Base-by-base conservation (phyloP, 129 eudicot genomes). In the Sambucus nigra region DNA sequence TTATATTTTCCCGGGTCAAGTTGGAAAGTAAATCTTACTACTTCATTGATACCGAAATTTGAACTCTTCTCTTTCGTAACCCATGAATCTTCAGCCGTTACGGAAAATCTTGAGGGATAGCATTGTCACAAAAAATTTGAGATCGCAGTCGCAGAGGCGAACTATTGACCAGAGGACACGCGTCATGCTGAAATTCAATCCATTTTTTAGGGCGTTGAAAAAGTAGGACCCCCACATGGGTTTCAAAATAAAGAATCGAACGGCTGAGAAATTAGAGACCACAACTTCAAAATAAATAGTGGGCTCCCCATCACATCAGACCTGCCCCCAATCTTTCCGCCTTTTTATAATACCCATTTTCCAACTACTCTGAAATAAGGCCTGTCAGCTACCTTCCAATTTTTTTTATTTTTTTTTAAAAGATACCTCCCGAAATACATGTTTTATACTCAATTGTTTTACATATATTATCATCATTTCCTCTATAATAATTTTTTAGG, bases 101-200 rank as follows among this genome's bases (percentile, higher is more conserved):
- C 35, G 48, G n/a, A 27, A n/a, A n/a, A 28, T 49, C 49, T 32
- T 39, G 41, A 51, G 51, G 68, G 51, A 47, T 40, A 63, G 59
- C 23, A 23, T 51, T 50, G 68, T 63, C 58, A 38, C 2, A 11
- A 38, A 50, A 16, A n/a, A n/a, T n/a, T n/a, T n/a, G n/a, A n/a
- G n/a, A 42, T 42, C 48, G 3, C 19, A 42, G 5, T 25, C 7
- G 56, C 32, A 5, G 20, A 7, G 13, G 32, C 11, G n/a, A 29
- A 12, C 19, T 38, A 27, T 27, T 53, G 50, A 42, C 50, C 27
- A 21, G 40, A 22, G 3, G n/a, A 51, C 69, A 51, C 60, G 60
- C 52, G 69, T 26, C 49, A 49, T 7, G 17, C 4, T 1, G 5
- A 32, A 15, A 11, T 7, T 16, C 57, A 51, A n/a, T 15, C 38